Conservation (phyloP, 2,329 filamentous ascomycete species). For the Trichophyton mentagrophytes region DNA sequence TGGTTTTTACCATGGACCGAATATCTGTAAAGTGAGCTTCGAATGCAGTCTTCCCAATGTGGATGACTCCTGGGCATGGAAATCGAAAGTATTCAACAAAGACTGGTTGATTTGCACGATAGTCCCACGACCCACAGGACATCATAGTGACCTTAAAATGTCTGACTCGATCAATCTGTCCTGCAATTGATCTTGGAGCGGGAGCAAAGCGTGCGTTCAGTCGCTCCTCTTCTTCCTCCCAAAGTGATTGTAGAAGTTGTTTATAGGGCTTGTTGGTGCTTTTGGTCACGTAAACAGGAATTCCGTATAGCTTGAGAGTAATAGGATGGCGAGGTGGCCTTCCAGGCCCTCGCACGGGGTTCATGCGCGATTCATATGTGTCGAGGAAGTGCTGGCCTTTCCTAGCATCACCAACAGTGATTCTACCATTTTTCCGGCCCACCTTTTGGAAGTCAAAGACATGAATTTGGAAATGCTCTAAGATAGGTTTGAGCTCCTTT, state of each 20-base stretch:
- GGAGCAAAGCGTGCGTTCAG: constrained; percentile 1
- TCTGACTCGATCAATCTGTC: constrained; percentile 7
- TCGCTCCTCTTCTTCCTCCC: constrained; percentile 15
- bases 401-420: constrained; percentile 15
- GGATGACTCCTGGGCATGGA: constrained; percentile 16
- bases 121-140: constrained; percentile 40
- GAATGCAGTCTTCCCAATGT: constrained; percentile 35
- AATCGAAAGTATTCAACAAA: constrained; percentile 28
- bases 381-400: constrained; percentile 14
- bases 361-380: constrained; percentile 12
- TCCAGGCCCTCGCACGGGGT: background rate
- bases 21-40: constrained; percentile 31
- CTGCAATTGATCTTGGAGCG: constrained; percentile 6
- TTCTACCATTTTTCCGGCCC: constrained; percentile 14
- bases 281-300: constrained; percentile 13
- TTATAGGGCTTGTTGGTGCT: constrained; percentile 13
- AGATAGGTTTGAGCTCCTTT: constrained; percentile 15
- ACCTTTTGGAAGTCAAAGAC: constrained; percentile 16
- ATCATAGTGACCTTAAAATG: constrained; percentile 18
- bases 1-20: constrained; percentile 32
- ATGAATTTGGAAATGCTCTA: constrained; percentile 14
- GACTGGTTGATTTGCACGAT: constrained; percentile 24
- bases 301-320: constrained; percentile 14
- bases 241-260: constrained; percentile 11
- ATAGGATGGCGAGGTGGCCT: constrained; percentile 2